phyloP scores from a whole-genome alignment of 108 stramenopile species.

The Skeletonema costatum region DNA sequence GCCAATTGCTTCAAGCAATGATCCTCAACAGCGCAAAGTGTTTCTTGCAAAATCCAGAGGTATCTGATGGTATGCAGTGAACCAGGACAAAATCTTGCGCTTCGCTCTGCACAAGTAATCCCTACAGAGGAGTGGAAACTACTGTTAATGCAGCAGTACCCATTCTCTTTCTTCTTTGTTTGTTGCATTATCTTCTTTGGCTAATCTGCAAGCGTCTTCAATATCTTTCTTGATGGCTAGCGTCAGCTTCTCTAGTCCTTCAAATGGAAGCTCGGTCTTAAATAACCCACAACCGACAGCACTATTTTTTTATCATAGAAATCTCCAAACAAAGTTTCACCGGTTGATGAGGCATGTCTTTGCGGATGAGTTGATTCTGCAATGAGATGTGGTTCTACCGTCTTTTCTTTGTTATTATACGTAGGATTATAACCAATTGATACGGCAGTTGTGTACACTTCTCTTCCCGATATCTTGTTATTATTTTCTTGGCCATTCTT shows the following conservation, averaged over 20 bases:
- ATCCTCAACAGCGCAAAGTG: background rate
- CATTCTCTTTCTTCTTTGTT: constrained; percentile 26
- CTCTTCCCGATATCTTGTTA: constrained; percentile 13
- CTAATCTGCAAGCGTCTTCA: constrained; percentile 36
- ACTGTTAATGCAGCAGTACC: constrained; percentile 6
- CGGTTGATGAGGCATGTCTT: constrained; percentile 66
- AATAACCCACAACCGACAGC: constrained; percentile 78
- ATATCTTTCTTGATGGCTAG: constrained; percentile 86
- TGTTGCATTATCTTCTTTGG: constrained; percentile 13
- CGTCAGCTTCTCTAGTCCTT: constrained; percentile 82
- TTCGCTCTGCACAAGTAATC: background rate
- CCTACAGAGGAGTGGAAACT: background rate
- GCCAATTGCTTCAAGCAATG: background rate
- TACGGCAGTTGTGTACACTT: constrained; percentile 59
- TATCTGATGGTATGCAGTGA: background rate
- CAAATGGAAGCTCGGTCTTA: constrained; percentile 88
- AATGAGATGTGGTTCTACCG: constrained; percentile 87
- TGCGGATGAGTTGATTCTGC: constrained; percentile 48
- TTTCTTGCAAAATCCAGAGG: background rate
- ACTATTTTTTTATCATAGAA: constrained; percentile 83
- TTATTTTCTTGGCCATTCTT: background rate
- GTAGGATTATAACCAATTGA: constrained; percentile 93
- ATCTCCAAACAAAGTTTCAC: constrained; percentile 78
- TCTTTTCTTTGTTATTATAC: constrained; percentile 77
- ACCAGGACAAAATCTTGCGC: background rate